Evolutionary conservation across 2,329 filamentous ascomycete genomes (phyloP).

Genomic region (Pseudocercospora fuligena): DNA sequence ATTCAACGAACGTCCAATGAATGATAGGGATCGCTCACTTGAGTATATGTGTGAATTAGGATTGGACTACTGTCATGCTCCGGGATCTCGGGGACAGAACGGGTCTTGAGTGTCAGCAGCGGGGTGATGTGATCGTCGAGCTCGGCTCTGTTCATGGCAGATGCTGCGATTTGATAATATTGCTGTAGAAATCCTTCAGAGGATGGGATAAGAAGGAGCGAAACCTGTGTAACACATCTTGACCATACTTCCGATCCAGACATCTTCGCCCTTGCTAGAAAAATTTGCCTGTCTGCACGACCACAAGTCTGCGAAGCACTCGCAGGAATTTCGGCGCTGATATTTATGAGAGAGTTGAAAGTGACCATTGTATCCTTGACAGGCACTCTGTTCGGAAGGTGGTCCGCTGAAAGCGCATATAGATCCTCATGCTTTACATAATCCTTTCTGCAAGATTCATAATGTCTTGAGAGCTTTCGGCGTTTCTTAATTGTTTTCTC

Average conservation of each 20-base stretch:
- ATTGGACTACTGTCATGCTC: neutral
- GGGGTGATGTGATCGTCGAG: neutral
- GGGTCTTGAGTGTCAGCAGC: neutral
- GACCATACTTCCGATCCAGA: neutral
- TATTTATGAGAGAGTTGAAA: neutral
- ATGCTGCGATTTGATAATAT: neutral
- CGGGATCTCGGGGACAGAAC: neutral
- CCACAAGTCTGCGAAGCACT: too few relatives aligned
- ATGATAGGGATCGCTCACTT: neutral
- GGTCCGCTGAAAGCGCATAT: neutral
- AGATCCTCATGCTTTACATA: neutral
- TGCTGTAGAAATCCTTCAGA: neutral
- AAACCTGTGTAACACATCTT: neutral
- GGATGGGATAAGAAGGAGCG: neutral
- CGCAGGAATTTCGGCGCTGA: too few relatives aligned
- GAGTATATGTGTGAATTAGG: neutral
- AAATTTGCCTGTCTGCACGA: too few relatives aligned
- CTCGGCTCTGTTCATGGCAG: neutral
- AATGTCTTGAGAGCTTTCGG: neutral
- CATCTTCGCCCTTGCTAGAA: neutral
- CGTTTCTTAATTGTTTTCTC: neutral
- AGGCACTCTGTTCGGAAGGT: neutral
- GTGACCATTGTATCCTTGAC: neutral
- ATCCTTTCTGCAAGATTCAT: slow-evolving; percentile 8
- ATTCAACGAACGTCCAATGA: neutral